phyloP scores from a whole-genome alignment of 2,329 filamentous ascomycete species.

The Arachnopeziza araneosa region DNA sequence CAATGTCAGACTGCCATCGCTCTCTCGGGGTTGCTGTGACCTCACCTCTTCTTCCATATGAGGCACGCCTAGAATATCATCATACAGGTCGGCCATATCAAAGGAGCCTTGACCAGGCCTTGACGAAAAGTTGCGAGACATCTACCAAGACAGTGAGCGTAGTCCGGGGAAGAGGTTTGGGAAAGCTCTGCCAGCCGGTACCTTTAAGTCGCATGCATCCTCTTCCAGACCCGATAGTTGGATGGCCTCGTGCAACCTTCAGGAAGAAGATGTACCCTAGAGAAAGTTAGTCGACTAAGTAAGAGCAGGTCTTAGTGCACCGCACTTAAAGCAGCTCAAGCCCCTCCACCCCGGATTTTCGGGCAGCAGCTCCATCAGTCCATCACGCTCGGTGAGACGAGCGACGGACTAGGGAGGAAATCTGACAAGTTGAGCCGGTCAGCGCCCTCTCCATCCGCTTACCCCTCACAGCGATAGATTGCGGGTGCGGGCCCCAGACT shows the following conservation, averaged over 20 bases:
- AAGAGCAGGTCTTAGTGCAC: not conserved
- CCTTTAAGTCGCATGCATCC: constrained; percentile 17
- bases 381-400: not conserved
- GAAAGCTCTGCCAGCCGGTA: constrained; percentile 1
- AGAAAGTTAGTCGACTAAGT: no score
- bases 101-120: not conserved
- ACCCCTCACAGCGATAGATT: not conserved
- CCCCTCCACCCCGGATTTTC: constrained; percentile 19
- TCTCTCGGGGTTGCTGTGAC: not conserved
- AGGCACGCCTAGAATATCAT: not conserved
- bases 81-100: not conserved
- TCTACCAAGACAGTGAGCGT: constrained; percentile 1
- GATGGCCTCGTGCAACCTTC: constrained; percentile 2
- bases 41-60: constrained; percentile 11
- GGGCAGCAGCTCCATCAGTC: constrained; percentile 15
- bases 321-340: constrained; percentile 6
- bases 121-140: constrained; percentile 1
- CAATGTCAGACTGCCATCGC: not conserved
- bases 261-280: constrained; percentile 4
- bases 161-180: not conserved
- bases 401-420: not conserved
- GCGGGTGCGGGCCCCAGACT: not conserved
- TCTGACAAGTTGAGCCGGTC: not conserved
- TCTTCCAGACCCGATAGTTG: constrained; percentile 7
- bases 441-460: not conserved